Conservation (phyloP, 2,329 filamentous ascomycete species). For the Fusarium anguioides region DNA sequence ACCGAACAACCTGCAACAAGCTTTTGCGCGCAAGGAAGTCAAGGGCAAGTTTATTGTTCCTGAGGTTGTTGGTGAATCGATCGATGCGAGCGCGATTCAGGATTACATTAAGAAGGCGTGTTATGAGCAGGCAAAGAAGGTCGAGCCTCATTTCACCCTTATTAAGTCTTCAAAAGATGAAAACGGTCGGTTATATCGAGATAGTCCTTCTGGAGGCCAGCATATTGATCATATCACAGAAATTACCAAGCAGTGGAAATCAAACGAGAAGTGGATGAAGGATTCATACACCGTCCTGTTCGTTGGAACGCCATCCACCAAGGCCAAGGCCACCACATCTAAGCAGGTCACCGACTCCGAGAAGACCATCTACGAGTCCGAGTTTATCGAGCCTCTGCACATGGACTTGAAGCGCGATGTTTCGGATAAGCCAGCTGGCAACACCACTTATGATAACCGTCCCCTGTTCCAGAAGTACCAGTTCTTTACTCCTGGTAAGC, state of each 20-base stretch:
- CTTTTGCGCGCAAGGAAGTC: constrained; percentile 51
- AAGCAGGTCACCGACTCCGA: constrained; percentile 31
- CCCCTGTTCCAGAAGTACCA: constrained; percentile 92
- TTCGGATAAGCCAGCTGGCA: constrained; percentile 51
- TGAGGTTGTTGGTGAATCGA: constrained; percentile 66
- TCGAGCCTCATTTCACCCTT: constrained; percentile 54
- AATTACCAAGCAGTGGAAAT: constrained; percentile 14
- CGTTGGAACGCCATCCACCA: constrained; percentile 66
- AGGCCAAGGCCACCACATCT: constrained; percentile 9
- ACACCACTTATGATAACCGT: constrained; percentile 56
- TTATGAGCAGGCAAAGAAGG: constrained; percentile 51
- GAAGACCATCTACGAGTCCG: constrained; percentile 70
- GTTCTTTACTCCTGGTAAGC: constrained; percentile 85
- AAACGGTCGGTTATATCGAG: constrained; percentile 55
- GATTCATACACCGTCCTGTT: constrained; percentile 80
- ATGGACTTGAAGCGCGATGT: constrained; percentile 77
- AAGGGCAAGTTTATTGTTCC: constrained; percentile 61
- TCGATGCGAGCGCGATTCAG: constrained; percentile 54
- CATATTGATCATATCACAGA: constrained; percentile 23
- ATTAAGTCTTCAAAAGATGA: constrained; percentile 56
- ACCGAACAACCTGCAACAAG: constrained; percentile 59
- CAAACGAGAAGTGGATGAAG: constrained; percentile 26
- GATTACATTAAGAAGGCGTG: constrained; percentile 62
- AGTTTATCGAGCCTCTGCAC: constrained; percentile 71
- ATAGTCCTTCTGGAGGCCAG: not conserved